phyloP scores from a whole-genome alignment of 345 rosid genomes.

The Raphanus sativus region DNA sequence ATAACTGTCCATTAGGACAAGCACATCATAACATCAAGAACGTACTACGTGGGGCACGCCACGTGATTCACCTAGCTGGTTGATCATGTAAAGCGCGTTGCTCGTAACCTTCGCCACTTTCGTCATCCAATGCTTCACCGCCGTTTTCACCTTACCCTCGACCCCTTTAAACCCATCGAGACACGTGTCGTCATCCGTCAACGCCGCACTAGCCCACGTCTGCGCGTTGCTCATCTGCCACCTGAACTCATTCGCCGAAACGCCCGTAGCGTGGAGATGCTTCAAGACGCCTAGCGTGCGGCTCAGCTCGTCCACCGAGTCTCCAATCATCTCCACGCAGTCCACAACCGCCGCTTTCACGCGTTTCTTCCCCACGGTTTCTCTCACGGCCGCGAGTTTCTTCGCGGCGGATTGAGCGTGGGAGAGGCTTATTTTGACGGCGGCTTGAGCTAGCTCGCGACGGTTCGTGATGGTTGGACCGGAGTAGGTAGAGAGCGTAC shows the following conservation, averaged over 20 bases:
- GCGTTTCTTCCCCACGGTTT: conserved; percentile 37
- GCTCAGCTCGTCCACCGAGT: conserved; percentile 68
- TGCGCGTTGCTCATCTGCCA: conserved; percentile 76
- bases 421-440: conserved; percentile 63
- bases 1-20: conserved; percentile 20
- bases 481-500: conserved; percentile 63
- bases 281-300: conserved; percentile 55
- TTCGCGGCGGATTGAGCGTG: conserved; percentile 44
- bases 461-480: conserved; percentile 67
- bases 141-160: conserved; percentile 42
- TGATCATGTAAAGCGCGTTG: conserved; percentile 82
- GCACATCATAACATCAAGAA: conserved; percentile 20
- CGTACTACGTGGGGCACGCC: conserved; percentile 27
- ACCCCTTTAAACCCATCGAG: conserved; percentile 69
- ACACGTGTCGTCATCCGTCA: conserved; percentile 88
- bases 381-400: conserved; percentile 39
- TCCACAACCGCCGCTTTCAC: conserved; percentile 60
- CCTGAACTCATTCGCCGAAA: conserved; percentile 43
- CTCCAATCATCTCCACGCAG: conserved; percentile 74
- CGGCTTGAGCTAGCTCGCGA: conserved; percentile 67
- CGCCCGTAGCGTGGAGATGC: conserved; percentile 38
- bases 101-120: conserved; percentile 73
- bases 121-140: conserved; percentile 53
- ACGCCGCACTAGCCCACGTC: conserved; percentile 86
- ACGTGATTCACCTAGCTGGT: conserved; percentile 49